Evolutionary conservation across 257 asterid genomes (phyloP), one percentile per base, ranked within the genome.

Genomic region (Scutellaria minor): DNA sequence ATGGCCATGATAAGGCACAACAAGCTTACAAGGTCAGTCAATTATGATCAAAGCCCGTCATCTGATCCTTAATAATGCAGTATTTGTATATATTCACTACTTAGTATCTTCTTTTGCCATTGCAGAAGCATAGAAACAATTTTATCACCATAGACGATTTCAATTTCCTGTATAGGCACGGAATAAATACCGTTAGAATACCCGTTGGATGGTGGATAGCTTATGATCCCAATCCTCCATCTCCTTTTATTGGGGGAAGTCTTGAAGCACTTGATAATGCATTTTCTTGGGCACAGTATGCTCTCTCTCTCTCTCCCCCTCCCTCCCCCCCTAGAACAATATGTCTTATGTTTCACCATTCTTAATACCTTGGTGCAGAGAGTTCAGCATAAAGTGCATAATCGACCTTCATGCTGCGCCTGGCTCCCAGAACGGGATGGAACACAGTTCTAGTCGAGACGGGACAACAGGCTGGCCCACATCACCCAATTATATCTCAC

Each of bases 141-240:
- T 92, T 85, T 70, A 84, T 92, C 85, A 88, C 92, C 1, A 46
- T 79, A 51, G 91, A 85, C 22, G 98, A 92, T 55, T 88, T 92
- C 79, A 52, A 77, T 76, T 92, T 90, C 80, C 83, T 92, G 14
- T 80, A 84, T 82, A 83, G 77, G 72, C 84, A 90, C 40, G 98
- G 96, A 57, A 79, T 88, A 77, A 90, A 90, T 71, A 76, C 96
- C 2, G 97, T 92, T 53, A 83, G 98, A 77, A 88, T 90, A 75
- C 98, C 98, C 0, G 95, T 92, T 52, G 97, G 98, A 11, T 92
- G 98, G 98, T 92, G 97, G 98, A 87, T 90, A 74, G 97, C 93
- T 40, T 87, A 72, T 3, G 97, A 88, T 83, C 82, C 90, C 12
- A 48, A 77, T 31, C 97, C 97, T 68, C 97, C 97, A 0, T 85